These are phyloP conservation scores for Suillus bovinus DNA, from an alignment of 768 basidiomycete species.

Conservation along the genomic window DNA sequence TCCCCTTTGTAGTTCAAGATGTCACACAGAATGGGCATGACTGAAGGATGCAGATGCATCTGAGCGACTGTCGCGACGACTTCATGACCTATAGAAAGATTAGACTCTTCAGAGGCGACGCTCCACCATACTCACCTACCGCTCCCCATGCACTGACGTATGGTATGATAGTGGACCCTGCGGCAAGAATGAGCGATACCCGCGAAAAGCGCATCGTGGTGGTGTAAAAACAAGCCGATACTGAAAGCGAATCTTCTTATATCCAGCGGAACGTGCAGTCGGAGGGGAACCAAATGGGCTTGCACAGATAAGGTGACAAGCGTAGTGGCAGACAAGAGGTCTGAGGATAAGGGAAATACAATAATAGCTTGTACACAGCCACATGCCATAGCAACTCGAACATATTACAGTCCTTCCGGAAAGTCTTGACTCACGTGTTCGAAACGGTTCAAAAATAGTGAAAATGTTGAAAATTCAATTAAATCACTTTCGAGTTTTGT, in stretches of 20 bases:
- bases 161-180: constrained; percentile 25
- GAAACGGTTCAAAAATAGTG: too few species aligned
- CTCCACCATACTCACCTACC: constrained; percentile 31
- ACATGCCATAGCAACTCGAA: background rate
- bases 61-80: constrained; percentile 94
- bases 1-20: constrained; percentile 58
- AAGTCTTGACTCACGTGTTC: too few species aligned
- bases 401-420: too few species aligned
- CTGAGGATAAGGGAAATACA: background rate
- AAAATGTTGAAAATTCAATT: too few species aligned
- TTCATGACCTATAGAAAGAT: constrained; percentile 66
- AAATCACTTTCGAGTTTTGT: too few species aligned
- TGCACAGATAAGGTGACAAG: background rate
- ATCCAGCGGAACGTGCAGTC: background rate
- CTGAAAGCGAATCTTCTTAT: background rate
- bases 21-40: constrained; percentile 62
- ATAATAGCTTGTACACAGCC: background rate
- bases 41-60: constrained; percentile 79
- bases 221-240: background rate
- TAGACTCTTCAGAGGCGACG: constrained; percentile 1
- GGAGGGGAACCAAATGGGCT: background rate
- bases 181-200: constrained; percentile 15
- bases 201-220: constrained; percentile 25
- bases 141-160: constrained; percentile 40
- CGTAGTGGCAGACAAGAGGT: background rate